A percentile compares a stretch with the other conserved stretches of the same genome.
These are phyloP conservation scores for Cladophialophora immunda DNA, from an alignment of 2,329 filamentous ascomycete species.

Conservation along the genomic window DNA sequence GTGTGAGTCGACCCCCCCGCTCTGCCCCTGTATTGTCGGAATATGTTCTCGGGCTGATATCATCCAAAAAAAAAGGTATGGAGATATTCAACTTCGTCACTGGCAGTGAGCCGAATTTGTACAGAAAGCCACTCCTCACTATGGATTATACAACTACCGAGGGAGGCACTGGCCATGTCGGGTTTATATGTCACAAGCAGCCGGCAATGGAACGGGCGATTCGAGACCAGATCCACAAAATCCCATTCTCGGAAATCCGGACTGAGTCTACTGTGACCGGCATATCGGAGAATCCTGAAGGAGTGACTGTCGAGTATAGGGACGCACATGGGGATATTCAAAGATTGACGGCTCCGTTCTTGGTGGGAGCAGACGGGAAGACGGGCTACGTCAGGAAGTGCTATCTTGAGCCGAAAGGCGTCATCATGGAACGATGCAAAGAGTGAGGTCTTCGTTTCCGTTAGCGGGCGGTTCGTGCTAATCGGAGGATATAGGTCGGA, in stretches of 20 bases:
- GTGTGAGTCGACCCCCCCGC: conserved; percentile 31
- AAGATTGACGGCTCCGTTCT: conserved; percentile 42
- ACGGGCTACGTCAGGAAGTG: conserved; percentile 46
- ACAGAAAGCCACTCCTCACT: conserved; percentile 36
- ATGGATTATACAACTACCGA: conserved; percentile 39
- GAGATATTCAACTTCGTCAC: conserved; percentile 37
- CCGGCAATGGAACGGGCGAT: conserved; percentile 43
- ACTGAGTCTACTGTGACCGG: conserved; percentile 32
- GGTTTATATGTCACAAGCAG: conserved; percentile 45
- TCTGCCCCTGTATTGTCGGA: neutral
- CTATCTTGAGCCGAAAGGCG: conserved; percentile 44
- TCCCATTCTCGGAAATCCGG: conserved; percentile 29
- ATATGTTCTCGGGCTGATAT: conserved; percentile 13
- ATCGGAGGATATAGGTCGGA: conserved; percentile 32
- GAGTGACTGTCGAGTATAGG: conserved; percentile 28
- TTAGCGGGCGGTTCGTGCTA: neutral
- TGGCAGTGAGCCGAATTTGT: conserved; percentile 28
- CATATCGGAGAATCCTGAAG: conserved; percentile 25
- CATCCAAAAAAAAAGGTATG: conserved; percentile 30
- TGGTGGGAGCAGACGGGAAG: conserved; percentile 45
- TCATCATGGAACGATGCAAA: conserved; percentile 37
- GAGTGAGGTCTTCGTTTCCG: conserved; percentile 25
- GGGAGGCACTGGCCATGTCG: conserved; percentile 45
- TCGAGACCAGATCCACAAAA: conserved; percentile 30
- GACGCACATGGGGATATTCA: conserved; percentile 35